phyloP scores from a whole-genome alignment of 1,284 basidiomycete species.

The Microbotryomycetes sp. region DNA sequence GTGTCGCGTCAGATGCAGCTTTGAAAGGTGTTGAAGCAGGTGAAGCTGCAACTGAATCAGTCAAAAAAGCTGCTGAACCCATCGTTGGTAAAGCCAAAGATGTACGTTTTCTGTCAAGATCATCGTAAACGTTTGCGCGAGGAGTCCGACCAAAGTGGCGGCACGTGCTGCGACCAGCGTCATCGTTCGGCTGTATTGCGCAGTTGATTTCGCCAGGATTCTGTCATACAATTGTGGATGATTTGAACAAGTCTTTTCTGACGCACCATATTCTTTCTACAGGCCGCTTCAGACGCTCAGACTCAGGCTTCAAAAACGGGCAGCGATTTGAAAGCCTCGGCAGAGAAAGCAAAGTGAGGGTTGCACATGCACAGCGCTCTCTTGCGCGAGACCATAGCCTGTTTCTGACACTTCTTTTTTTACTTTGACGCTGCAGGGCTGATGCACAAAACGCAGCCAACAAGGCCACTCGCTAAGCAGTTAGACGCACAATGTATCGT shows the following conservation, averaged over 20 bases:
- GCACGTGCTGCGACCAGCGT: not conserved
- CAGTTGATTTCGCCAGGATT: too few species aligned
- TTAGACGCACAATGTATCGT: not conserved
- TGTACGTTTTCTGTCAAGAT: not conserved
- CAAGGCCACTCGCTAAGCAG: not conserved
- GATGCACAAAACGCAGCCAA: not conserved
- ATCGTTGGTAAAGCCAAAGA: conserved; percentile 5
- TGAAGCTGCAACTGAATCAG: conserved; percentile 7
- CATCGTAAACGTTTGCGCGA: too few species aligned
- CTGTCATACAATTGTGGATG: too few species aligned
- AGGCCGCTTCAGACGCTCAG: conserved; percentile 6
- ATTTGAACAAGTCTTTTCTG: not conserved
- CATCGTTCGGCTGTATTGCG: too few species aligned
- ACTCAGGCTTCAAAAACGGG: conserved; percentile 16
- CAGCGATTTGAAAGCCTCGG: conserved; percentile 1
- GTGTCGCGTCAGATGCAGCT: conserved; percentile 2
- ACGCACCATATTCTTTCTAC: not conserved
- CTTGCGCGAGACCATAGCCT: too few species aligned
- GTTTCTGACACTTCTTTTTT: not conserved
- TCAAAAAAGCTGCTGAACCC: conserved; percentile 8
- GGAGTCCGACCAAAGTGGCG: too few species aligned
- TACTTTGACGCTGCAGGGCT: not conserved
- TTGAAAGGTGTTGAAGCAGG: not conserved
- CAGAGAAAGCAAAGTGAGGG: conserved; percentile 2
- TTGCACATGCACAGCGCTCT: not conserved